Evolutionary conservation across 257 asterid genomes (phyloP).

Genomic region (Solanum tacnaense): DNA sequence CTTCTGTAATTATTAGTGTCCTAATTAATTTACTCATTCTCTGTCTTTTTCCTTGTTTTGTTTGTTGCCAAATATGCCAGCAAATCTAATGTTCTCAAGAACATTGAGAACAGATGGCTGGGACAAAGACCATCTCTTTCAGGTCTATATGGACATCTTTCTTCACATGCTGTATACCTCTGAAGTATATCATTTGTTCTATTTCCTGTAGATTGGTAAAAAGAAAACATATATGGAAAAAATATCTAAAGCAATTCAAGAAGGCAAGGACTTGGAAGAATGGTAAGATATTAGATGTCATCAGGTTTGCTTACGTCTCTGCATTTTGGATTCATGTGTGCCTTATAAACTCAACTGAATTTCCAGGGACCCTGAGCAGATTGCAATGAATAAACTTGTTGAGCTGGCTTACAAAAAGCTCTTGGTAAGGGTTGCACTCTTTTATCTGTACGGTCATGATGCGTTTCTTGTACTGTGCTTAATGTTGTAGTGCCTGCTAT

Average conservation of each 20-base stretch:
- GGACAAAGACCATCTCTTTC: background rate
- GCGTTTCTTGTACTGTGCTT: background rate
- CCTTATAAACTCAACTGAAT: slow-evolving; percentile 2
- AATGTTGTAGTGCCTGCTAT: background rate
- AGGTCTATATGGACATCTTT: background rate
- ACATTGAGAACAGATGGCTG: background rate
- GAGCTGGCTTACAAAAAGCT: slow-evolving; percentile 80
- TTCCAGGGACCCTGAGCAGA: slow-evolving; percentile 79
- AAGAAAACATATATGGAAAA: slow-evolving; percentile 55
- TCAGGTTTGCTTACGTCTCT: background rate
- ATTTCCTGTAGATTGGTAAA: slow-evolving; percentile 38
- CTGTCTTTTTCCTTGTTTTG: background rate
- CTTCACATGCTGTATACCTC: background rate
- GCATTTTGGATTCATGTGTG: background rate
- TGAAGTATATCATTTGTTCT: slow-evolving; percentile 6
- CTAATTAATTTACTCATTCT: background rate
- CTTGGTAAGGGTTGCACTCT: slow-evolving; percentile 37
- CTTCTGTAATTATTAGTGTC: background rate
- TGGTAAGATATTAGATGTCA: slow-evolving; percentile 34
- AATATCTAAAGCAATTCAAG: slow-evolving; percentile 48
- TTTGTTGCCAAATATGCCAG: background rate
- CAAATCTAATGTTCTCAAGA: background rate
- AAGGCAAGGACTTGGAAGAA: slow-evolving; percentile 32
- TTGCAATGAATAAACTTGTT: slow-evolving; percentile 67
- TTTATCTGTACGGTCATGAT: background rate